Percentiles rank a stretch among this genome's conserved stretches.
These are phyloP conservation scores for Amanita inopinata DNA, from an alignment of 768 basidiomycete species.

Conservation along the genomic window DNA sequence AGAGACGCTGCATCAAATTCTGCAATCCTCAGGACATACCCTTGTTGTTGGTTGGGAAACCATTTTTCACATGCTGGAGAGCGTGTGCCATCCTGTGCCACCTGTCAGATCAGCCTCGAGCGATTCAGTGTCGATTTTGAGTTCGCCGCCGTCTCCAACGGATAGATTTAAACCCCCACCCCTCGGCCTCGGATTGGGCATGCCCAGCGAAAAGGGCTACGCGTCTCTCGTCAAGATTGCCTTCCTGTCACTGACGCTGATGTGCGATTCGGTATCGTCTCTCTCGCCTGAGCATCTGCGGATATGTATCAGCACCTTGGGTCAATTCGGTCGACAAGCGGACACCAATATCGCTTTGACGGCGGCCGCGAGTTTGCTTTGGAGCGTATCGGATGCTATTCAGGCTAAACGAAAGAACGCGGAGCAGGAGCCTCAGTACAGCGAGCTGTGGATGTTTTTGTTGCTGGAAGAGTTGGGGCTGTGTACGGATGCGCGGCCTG, in stretches of 20 bases:
- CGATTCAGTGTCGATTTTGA: conserved; percentile 25
- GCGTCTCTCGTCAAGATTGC: conserved; percentile 79
- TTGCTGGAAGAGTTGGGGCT: conserved; percentile 75
- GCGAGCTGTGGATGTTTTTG: conserved; percentile 89
- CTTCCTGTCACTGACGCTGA: conserved; percentile 87
- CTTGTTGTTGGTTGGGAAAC: conserved; percentile 88
- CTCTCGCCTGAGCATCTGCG: conserved; percentile 76
- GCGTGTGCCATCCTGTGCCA: conserved; percentile 61
- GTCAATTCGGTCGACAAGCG: conserved; percentile 83
- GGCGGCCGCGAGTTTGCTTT: conserved; percentile 84
- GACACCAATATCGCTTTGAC: conserved; percentile 97
- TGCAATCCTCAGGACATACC: conserved; percentile 88
- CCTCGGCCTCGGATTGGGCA: conserved; percentile 46
- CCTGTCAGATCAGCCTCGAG: conserved; percentile 23
- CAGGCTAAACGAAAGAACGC: conserved; percentile 67
- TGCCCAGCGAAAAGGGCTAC: conserved; percentile 59
- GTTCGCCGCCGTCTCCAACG: conserved; percentile 28
- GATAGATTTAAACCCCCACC: conserved; percentile 30
- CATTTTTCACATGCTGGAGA: conserved; percentile 86
- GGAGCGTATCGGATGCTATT: conserved; percentile 94
- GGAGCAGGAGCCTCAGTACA: conserved; percentile 63
- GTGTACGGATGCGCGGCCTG: conserved; percentile 72
- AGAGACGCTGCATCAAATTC: conserved; percentile 81
- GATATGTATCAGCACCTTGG: conserved; percentile 83
- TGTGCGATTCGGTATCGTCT: conserved; percentile 85